Percentiles rank a stretch among this genome's conserved stretches.
phyloP scores from a whole-genome alignment of 805 yeast species.

The Yarrowia divulgata region DNA sequence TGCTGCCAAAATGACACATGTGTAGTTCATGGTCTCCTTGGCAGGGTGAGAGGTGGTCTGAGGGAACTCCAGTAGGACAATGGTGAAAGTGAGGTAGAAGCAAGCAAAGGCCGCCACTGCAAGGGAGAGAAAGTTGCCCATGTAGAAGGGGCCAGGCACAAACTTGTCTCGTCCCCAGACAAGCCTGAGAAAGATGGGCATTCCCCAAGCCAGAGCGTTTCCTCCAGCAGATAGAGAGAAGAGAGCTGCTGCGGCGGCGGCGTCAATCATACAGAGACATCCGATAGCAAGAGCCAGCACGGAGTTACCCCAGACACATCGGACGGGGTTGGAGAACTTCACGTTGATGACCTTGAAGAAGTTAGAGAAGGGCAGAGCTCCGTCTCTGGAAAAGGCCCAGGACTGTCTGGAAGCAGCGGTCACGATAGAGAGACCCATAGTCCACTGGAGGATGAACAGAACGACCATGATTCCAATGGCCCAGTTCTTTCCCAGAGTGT shows the following conservation, averaged over 20 bases:
- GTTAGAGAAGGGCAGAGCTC: constrained; percentile 70
- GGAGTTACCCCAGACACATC: constrained; percentile 66
- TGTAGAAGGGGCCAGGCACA: constrained; percentile 70
- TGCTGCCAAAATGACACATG: constrained; percentile 66
- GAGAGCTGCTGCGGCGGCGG: constrained; percentile 68
- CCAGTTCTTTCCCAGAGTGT: constrained; percentile 69
- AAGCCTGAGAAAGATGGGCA: constrained; percentile 62
- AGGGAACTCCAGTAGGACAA: constrained; percentile 70
- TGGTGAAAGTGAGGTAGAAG: constrained; percentile 60
- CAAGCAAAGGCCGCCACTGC: constrained; percentile 57
- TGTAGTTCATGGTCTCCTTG: constrained; percentile 68
- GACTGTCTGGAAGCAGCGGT: constrained; percentile 73
- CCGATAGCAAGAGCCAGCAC: constrained; percentile 60
- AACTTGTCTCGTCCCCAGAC: constrained; percentile 59
- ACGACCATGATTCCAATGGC: constrained; percentile 68
- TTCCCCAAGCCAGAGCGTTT: constrained; percentile 67
- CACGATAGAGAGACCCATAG: constrained; percentile 70
- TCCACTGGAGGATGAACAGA: constrained; percentile 65
- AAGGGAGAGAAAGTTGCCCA: constrained; percentile 60
- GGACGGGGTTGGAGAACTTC: constrained; percentile 64
- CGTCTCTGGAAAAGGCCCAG: constrained; percentile 78
- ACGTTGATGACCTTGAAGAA: constrained; percentile 65
- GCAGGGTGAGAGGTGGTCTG: constrained; percentile 48
- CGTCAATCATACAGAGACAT: constrained; percentile 62
- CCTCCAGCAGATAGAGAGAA: constrained; percentile 70